Base-by-base conservation (phyloP, 2,329 filamentous ascomycete species). In the Penicillium sp. region DNA sequence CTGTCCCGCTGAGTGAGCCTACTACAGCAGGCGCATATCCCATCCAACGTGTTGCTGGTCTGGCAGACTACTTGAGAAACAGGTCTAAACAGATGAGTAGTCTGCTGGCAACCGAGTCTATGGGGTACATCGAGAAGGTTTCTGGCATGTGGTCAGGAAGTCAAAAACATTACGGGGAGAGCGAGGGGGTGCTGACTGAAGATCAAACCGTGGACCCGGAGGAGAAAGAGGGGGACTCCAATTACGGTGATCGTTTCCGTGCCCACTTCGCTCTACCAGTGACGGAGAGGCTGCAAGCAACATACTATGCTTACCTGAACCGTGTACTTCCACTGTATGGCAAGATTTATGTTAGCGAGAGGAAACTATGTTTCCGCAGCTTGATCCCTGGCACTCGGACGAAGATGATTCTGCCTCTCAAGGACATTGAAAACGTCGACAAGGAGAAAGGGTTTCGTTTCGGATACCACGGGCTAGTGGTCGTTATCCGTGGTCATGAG, bases 81-180 rank as follows among this genome's bases (percentile, higher is more conserved):
- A 80, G 84, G 14, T 83, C 87, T 14, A 84, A 85, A 50, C 79
- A 80, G 22, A 85, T 96, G 80, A 86, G 85, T 43, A 85, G 73
- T 17, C 68, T 94, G 6, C 68, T 96, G 30, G 85, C 90, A 5
- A 86, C 83, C 0, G 89, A 95, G 61, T 93, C 90, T 0, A 94
- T 95, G 81, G 88, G 87, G 1, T 96, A 96, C 58, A 83, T 95
- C 20, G 89, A 93, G 57, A 96, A 95, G 62, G 89, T 96, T 0
- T 94, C 90, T 0, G 90, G 88, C 25, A 96, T 96, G 85, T 92
- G 92, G 80, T 85, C 88, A 50, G 92, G 92, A 22, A 86, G 86
- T 9, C 82, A 83, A 52, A 88, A 83, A 54, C 90, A 96, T 63
- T 98, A 96, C 55, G 80, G 83, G 33, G 84, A 87, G 13, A 77